Conservation (phyloP, 139 green algal genomes). For the Yamagishiella unicocca region DNA sequence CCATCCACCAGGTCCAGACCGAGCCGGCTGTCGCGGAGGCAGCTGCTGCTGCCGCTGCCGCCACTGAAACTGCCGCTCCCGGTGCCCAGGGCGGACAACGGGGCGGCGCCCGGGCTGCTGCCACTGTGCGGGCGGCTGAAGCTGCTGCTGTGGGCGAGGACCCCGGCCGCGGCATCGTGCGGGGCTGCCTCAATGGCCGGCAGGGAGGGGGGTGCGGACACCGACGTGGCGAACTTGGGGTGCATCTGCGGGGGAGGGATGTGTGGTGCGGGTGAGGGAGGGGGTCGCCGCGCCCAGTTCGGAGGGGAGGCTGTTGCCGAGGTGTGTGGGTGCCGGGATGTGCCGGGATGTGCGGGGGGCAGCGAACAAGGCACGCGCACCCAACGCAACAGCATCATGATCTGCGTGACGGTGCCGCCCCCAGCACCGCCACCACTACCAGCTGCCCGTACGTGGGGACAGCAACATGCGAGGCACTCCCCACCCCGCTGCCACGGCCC, state of each 20-base stretch:
- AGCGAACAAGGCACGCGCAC: too few relatives aligned
- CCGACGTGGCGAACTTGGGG: not conserved
- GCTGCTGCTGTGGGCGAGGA: not conserved
- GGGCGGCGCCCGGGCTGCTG: not conserved
- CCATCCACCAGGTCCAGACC: conserved; percentile 25
- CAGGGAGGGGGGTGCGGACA: not conserved
- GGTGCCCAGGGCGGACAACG: not conserved
- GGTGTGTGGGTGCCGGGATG: too few relatives aligned
- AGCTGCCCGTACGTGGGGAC: too few relatives aligned
- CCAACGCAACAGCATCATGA: too few relatives aligned
- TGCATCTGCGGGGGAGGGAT: not conserved
- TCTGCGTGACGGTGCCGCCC: too few relatives aligned
- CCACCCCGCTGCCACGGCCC: not conserved
- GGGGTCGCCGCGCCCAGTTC: too few relatives aligned
- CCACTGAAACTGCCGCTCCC: not conserved
- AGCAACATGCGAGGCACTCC: not conserved
- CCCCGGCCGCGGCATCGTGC: not conserved
- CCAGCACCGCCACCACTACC: too few relatives aligned
- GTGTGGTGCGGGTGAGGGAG: too few relatives aligned
- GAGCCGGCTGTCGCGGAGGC: not conserved
- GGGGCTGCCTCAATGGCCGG: not conserved
- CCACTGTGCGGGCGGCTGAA: not conserved
- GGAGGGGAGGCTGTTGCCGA: too few relatives aligned
- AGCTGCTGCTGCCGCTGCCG: not conserved
- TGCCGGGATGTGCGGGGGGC: too few relatives aligned